phyloP scores from a whole-genome alignment of 164 flowering plant species.

The Santalum album region DNA sequence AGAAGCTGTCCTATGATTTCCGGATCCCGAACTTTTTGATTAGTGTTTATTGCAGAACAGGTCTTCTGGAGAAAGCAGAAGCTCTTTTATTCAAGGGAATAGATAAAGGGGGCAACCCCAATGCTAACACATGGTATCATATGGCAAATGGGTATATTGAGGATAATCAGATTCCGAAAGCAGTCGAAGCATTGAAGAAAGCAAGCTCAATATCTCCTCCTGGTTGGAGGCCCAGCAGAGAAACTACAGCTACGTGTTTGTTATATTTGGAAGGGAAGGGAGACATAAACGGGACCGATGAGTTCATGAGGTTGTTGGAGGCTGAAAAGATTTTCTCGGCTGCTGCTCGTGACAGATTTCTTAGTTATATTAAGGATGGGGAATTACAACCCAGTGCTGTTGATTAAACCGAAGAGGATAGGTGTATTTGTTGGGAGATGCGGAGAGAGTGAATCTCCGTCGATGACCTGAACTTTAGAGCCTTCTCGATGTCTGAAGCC shows the following conservation, averaged over 20 bases:
- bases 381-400: no score
- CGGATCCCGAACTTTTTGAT: conserved; percentile 33
- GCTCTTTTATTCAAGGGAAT: conserved; percentile 13
- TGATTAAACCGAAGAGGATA: no score
- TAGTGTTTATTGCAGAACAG: conserved; percentile 28
- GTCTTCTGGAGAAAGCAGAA: conserved; percentile 37
- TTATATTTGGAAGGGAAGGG: conserved; percentile 24
- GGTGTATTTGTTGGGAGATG: no score
- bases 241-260: conserved; percentile 18
- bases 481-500: no score
- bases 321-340: conserved; percentile 10
- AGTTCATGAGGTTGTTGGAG: conserved; percentile 14
- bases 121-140: conserved; percentile 19
- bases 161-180: conserved; percentile 22
- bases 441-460: no score
- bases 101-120: conserved; percentile 25
- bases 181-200: conserved; percentile 33
- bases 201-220: conserved; percentile 22
- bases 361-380: conserved; percentile 8
- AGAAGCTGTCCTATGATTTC: conserved; percentile 17
- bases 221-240: conserved; percentile 17
- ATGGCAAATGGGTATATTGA: conserved; percentile 26
- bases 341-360: conserved; percentile 13
- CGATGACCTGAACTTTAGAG: no score
- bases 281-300: conserved; percentile 19